Evolutionary conservation across 163 green algal species (phyloP).

Genomic region (Chlorella variabilis): DNA sequence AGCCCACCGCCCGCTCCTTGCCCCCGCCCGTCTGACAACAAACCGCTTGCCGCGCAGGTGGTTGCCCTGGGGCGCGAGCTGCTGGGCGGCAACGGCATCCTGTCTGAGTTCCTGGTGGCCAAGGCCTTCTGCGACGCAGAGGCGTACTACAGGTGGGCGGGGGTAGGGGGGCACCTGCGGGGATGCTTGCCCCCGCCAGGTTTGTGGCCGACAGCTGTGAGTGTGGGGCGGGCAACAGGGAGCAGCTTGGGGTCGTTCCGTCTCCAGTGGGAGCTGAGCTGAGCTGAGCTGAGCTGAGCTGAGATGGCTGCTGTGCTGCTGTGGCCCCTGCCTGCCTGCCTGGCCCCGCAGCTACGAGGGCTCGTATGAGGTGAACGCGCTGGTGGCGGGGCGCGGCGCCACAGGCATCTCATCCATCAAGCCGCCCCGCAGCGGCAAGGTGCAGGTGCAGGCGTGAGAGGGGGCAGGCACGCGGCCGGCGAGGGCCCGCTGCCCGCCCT

Average conservation of each 20-base stretch:
- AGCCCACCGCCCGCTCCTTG: no score
- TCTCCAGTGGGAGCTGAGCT: no score
- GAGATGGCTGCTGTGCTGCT: no score
- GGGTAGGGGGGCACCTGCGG: background rate
- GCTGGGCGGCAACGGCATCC: constrained; percentile 94
- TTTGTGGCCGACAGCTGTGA: no score
- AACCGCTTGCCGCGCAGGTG: constrained; percentile 42
- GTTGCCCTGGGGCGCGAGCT: constrained; percentile 89
- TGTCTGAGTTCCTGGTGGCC: constrained; percentile 82
- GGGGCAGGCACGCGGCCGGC: background rate
- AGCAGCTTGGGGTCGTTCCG: no score
- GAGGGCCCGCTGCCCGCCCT: no score
- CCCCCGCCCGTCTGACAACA: no score
- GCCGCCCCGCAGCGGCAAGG: constrained; percentile 40
- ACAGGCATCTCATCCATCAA: constrained; percentile 89
- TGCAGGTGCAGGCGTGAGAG: constrained; percentile 34
- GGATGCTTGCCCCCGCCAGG: background rate
- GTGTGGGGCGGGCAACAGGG: no score
- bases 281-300: no score
- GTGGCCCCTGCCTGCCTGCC: no score
- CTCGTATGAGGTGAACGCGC: constrained; percentile 94
- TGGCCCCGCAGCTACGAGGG: constrained; percentile 47
- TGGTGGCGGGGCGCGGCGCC: constrained; percentile 89
- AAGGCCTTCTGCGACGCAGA: constrained; percentile 86
- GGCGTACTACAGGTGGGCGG: constrained; percentile 31